A percentile compares a stretch with the other conserved stretches of the same genome.
These are phyloP conservation scores for Colletotrichum falcatum DNA, from an alignment of 2,329 filamentous ascomycete species.

Conservation along the genomic window DNA sequence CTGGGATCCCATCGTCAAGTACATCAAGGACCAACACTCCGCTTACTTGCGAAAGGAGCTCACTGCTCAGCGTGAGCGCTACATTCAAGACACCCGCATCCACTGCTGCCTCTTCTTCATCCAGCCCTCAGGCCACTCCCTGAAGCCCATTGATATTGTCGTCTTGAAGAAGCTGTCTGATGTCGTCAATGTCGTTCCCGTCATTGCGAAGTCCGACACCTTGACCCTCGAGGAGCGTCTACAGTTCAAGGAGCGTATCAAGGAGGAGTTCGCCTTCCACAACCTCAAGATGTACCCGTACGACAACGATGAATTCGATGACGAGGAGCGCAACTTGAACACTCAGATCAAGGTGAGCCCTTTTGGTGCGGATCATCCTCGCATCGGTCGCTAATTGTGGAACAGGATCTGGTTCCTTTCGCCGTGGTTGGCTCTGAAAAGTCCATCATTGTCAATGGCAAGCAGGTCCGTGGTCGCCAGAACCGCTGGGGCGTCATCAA, in stretches of 20 bases:
- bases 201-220: conserved; percentile 98
- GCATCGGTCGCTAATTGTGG: conserved; percentile 49
- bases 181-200: conserved; percentile 98
- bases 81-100: conserved; percentile 98
- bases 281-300: conserved; percentile 99
- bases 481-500: conserved; percentile 99
- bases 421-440: conserved; percentile 98
- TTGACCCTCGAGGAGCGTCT: conserved; percentile 95
- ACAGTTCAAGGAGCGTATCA: conserved; percentile 98
- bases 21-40: conserved; percentile 99
- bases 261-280: conserved; percentile 99
- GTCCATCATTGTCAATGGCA: conserved; percentile 96
- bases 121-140: conserved; percentile 95
- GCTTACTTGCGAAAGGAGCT: conserved; percentile 99
- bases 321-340: conserved; percentile 94
- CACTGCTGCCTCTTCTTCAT: conserved; percentile 99
- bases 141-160: conserved; percentile 99
- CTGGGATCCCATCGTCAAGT: conserved; percentile 99
- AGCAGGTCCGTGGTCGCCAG: conserved; percentile 96
- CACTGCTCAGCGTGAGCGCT: conserved; percentile 97
- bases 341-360: conserved; percentile 87
- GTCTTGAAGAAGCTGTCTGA: conserved; percentile 99
- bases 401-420: conserved; percentile 91
- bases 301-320: conserved; percentile 98
- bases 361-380: not conserved